phyloP scores from a whole-genome alignment of 2,329 filamentous ascomycete species.

The Pestalotiopsis fici region DNA sequence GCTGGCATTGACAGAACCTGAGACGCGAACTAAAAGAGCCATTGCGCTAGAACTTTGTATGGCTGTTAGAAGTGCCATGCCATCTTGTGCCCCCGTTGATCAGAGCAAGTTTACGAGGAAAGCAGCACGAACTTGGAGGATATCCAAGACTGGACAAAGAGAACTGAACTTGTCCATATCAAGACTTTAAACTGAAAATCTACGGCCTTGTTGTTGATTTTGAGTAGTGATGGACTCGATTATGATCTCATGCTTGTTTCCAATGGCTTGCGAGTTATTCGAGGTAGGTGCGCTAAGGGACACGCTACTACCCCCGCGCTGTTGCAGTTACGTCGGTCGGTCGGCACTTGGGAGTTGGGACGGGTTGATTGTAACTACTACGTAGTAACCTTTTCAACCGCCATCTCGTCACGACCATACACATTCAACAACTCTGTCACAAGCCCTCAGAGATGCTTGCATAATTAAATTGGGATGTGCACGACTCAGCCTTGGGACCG shows the following conservation, averaged over 20 bases:
- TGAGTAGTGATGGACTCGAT: neutral
- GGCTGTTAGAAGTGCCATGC: too few species aligned
- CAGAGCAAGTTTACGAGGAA: too few species aligned
- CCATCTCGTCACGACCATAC: neutral
- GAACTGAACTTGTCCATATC: neutral
- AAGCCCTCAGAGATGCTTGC: neutral
- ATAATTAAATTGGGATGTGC: neutral
- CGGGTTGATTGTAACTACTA: neutral
- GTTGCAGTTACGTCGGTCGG: neutral
- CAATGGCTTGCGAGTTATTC: neutral
- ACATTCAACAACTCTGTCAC: neutral
- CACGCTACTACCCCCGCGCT: neutral
- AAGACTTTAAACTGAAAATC: neutral
- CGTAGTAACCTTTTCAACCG: too few species aligned
- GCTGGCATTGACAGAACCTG: neutral
- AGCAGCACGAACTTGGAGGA: neutral
- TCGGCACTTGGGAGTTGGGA: neutral
- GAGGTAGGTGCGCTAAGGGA: neutral
- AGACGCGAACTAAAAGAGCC: neutral
- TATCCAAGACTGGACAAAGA: neutral
- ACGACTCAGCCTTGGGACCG: constrained; percentile 1
- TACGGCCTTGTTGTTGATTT: neutral
- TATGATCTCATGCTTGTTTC: constrained; percentile 4
- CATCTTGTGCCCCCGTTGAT: too few species aligned
- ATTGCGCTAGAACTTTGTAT: too few species aligned